Evolutionary conservation across 495 filamentous ascomycete genomes (phyloP).

Genomic region (Aspergillus heteromorphus): DNA sequence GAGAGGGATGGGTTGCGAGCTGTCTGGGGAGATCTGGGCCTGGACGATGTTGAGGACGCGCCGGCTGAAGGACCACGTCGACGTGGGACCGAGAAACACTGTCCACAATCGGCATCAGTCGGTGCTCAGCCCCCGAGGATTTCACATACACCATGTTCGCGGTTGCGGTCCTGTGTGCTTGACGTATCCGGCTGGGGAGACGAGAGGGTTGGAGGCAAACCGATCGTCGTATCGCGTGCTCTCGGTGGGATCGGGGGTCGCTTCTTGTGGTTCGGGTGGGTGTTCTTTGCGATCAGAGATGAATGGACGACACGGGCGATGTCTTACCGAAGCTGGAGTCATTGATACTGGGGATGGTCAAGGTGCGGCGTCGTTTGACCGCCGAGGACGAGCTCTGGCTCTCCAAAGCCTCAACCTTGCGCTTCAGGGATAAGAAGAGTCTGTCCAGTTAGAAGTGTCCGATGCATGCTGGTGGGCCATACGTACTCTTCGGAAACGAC

Average conservation of each 20-base stretch:
- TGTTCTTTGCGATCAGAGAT: background rate
- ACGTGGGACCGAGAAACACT: constrained; percentile 32
- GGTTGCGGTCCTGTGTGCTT: constrained; percentile 13
- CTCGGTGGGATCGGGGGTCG: constrained; percentile 6
- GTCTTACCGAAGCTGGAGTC: constrained; percentile 2
- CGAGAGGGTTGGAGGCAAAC: constrained; percentile 18
- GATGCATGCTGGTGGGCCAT: background rate
- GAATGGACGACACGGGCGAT: background rate
- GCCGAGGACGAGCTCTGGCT: background rate
- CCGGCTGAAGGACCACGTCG: constrained; percentile 33
- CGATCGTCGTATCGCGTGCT: constrained; percentile 12
- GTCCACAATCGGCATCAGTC: background rate
- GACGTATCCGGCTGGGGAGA: constrained; percentile 14
- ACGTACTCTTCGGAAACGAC: constrained; percentile 29
- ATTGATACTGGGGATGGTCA: background rate
- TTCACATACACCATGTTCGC: constrained; percentile 14
- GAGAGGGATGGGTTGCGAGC: constrained; percentile 16
- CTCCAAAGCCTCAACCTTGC: constrained; percentile 16
- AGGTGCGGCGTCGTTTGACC: constrained; percentile 6
- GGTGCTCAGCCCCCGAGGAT: background rate
- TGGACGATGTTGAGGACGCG: constrained; percentile 26
- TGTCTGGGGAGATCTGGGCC: constrained; percentile 16
- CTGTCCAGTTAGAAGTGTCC: background rate
- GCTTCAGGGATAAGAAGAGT: constrained; percentile 18
- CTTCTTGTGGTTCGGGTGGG: background rate